Base-by-base conservation (phyloP, 345 rosid species). In the Hibiscus tridactylites region DNA sequence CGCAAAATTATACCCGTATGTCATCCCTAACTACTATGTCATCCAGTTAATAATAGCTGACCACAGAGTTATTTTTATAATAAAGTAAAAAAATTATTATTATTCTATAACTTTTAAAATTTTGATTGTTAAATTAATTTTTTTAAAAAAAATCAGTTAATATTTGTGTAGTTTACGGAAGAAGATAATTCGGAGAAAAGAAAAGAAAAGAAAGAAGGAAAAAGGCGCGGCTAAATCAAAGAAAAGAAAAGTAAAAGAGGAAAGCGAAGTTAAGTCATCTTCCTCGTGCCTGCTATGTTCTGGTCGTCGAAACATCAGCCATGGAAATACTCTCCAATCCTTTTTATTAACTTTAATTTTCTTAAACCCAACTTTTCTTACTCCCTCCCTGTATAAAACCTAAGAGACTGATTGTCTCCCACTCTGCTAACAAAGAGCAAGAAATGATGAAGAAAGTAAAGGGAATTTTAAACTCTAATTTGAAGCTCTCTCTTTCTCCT, bases 401-500 rank as follows among this genome's bases (percentile, higher is more conserved):
- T 21, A 21, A 56, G 11, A 56, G 35, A 28, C 16, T 11, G 6
- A 24, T 26, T 58, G 62, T 26, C 42, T 37, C 42, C 42, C 31
- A 24, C 13, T 58, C 35, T 26, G n/a, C 35, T 59, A 59, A 26
- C 35, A 59, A 59, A 59, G 3, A 59, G n/a, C 16, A 11, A 11
- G 15, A 59, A 26, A 9, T 35, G 68, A 85, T 84, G 90, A 89
- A 80, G 85, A 89, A 79, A 56, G 81, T 77, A 63, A 46, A 74
- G 39, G 63, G 53, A 2, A 26, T 24, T 35, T 56, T 82, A 50
- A 84, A 71, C 75, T 74, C 75, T 74, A 85, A 71, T 63, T 82
- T 85, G 29, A 73, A 80, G 76, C 86, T 86, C 63, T 74, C 86
- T n/a, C 74, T 83, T n/a, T 87, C 92, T 77, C 75, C 82, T 72